Conservation (phyloP, 2,329 filamentous ascomycete genomes). For the Penicillium sp. region DNA sequence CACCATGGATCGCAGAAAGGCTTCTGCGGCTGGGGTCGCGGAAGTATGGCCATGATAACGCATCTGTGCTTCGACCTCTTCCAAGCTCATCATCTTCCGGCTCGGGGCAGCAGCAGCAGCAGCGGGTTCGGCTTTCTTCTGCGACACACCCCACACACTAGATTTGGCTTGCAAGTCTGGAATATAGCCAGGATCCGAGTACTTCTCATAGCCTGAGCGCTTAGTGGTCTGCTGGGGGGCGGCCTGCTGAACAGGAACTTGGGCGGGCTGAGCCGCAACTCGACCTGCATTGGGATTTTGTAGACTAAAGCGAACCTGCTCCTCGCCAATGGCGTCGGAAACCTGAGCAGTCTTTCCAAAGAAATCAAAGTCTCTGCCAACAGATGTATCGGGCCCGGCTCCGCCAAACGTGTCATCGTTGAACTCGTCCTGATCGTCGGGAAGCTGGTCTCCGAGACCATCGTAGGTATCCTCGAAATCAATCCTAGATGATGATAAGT, state of each 20-base stretch:
- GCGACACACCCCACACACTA: constrained; percentile 79
- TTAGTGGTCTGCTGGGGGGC: constrained; percentile 57
- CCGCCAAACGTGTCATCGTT: constrained; percentile 90
- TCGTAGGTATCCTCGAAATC: constrained; percentile 99
- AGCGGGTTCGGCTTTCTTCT: constrained; percentile 35
- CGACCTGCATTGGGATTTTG: constrained; percentile 60
- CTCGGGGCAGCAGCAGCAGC: constrained; percentile 30
- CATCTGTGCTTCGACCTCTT: constrained; percentile 96
- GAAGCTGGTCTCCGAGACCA: constrained; percentile 83
- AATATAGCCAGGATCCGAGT: constrained; percentile 77
- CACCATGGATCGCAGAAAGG: constrained; percentile 30
- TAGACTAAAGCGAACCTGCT: constrained; percentile 79
- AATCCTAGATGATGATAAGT: constrained; percentile 49
- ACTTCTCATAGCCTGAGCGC: constrained; percentile 87
- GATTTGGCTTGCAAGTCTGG: constrained; percentile 91
- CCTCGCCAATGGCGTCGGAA: constrained; percentile 81
- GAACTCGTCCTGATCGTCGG: constrained; percentile 89
- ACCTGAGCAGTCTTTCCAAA: constrained; percentile 90
- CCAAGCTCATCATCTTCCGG: constrained; percentile 87
- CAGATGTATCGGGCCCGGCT: constrained; percentile 46
- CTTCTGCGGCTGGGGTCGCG: constrained; percentile 27
- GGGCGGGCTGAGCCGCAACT: constrained; percentile 32
- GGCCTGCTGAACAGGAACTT: constrained; percentile 46
- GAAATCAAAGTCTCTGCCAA: constrained; percentile 96
- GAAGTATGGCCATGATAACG: constrained; percentile 58